Percentiles rank a stretch among this genome's conserved stretches.
Evolutionary conservation across 495 filamentous ascomycete species (phyloP).

Genomic region (Penicillium simplicissimum): DNA sequence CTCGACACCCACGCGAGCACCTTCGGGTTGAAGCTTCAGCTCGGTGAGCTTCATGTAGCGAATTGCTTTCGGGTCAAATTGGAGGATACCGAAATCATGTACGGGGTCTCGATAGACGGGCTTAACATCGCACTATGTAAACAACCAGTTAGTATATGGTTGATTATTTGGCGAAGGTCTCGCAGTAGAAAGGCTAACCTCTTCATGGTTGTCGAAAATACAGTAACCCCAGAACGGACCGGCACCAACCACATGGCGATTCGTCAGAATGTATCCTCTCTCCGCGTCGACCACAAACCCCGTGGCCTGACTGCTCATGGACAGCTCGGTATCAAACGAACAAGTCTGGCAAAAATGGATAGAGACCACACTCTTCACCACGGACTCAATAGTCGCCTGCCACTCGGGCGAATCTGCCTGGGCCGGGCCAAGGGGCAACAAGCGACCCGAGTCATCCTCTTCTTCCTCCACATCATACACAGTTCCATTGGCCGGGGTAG

Average conservation of each 20-base stretch:
- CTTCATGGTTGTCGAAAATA: slow-evolving; percentile 97
- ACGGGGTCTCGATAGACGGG: slow-evolving; percentile 99
- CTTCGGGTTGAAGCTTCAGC: slow-evolving; percentile 81
- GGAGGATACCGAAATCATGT: slow-evolving; percentile 95
- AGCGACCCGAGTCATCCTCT: slow-evolving; percentile 37
- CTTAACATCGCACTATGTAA: slow-evolving; percentile 78
- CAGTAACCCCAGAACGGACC: slow-evolving; percentile 97
- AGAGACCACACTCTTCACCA: slow-evolving; percentile 90
- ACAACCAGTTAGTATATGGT: not conserved
- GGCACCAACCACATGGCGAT: slow-evolving; percentile 92
- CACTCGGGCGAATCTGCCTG: slow-evolving; percentile 89
- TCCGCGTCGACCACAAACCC: slow-evolving; percentile 98
- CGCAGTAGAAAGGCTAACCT: too few relatives aligned
- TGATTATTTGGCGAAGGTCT: too few relatives aligned
- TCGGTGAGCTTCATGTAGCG: slow-evolving; percentile 91
- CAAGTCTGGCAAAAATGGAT: slow-evolving; percentile 99
- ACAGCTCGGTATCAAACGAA: slow-evolving; percentile 94
- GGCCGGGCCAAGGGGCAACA: slow-evolving; percentile 47
- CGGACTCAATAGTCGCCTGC: slow-evolving; percentile 92
- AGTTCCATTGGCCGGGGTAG: slow-evolving; percentile 50
- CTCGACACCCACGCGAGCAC: slow-evolving; percentile 84
- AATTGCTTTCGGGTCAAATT: slow-evolving; percentile 92
- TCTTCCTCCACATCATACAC: slow-evolving; percentile 52
- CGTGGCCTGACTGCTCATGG: slow-evolving; percentile 90
- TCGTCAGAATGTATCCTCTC: slow-evolving; percentile 85